A percentile compares a stretch with the other conserved stretches of the same genome.
phyloP scores from a whole-genome alignment of 148 eudicot species.

The Heliosperma pusillum region DNA sequence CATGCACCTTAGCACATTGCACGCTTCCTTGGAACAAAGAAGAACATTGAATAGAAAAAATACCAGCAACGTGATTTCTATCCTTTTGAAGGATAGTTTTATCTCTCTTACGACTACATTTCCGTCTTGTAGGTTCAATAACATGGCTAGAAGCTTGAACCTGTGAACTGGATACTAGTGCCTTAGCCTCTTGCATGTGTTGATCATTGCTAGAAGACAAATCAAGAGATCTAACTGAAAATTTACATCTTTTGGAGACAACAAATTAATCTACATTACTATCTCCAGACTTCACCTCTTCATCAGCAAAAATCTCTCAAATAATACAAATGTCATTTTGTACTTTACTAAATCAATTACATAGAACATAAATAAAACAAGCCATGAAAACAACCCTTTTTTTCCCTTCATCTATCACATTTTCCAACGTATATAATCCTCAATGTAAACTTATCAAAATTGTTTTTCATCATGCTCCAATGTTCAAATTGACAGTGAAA shows the following conservation, averaged over 20 bases:
- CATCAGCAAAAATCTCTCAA: constrained; percentile 26
- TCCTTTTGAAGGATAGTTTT: constrained; percentile 20
- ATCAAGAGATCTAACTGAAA: constrained; percentile 30
- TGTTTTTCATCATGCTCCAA: no score
- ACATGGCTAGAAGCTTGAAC: constrained; percentile 11
- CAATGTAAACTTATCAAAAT: neutral
- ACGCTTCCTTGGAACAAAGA: constrained; percentile 18
- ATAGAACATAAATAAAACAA: neutral
- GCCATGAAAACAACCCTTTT: neutral
- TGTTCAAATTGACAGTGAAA: neutral
- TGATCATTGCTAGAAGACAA: constrained; percentile 31
- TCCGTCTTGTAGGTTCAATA: constrained; percentile 22
- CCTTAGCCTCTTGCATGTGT: constrained; percentile 26
- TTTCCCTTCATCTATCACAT: neutral
- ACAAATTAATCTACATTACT: constrained; percentile 19
- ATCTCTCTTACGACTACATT: constrained; percentile 29
- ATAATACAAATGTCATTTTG: neutral
- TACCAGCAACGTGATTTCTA: constrained; percentile 17
- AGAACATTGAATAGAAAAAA: constrained; percentile 10
- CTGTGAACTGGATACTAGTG: constrained; percentile 30
- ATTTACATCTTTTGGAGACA: constrained; percentile 22
- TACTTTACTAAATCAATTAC: neutral
- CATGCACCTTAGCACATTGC: constrained; percentile 26
- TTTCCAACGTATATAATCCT: neutral
- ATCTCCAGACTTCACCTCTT: constrained; percentile 27